Conservation (phyloP, 1,284 basidiomycete genomes). For the Malassezia sympodialis region DNA sequence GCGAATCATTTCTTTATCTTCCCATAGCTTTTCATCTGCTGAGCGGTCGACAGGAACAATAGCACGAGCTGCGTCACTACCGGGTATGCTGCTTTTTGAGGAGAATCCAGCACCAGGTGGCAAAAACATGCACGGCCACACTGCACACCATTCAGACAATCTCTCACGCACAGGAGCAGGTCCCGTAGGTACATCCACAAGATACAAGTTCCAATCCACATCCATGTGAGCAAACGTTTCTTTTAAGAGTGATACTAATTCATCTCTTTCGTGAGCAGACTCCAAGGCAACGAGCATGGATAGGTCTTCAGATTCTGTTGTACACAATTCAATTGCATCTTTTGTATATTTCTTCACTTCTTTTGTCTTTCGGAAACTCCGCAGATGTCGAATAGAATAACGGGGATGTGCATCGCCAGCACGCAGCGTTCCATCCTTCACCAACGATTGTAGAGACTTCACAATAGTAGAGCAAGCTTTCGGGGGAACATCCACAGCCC, state of each 20-base stretch:
- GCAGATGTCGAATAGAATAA: slow-evolving; percentile 26
- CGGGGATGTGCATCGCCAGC: slow-evolving; percentile 24
- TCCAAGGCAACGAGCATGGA: slow-evolving; percentile 23
- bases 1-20: background rate
- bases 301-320: background rate
- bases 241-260: slow-evolving; percentile 18
- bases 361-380: slow-evolving; percentile 25
- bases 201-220: slow-evolving; percentile 38
- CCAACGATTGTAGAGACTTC: slow-evolving; percentile 15
- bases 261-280: slow-evolving; percentile 10
- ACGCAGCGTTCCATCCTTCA: slow-evolving; percentile 16
- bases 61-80: slow-evolving; percentile 15
- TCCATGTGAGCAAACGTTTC: background rate
- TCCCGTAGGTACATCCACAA: slow-evolving; percentile 59
- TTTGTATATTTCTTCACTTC: slow-evolving; percentile 4
- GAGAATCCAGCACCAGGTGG: slow-evolving; percentile 20
- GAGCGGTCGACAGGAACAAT: slow-evolving; percentile 24
- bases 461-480: slow-evolving; percentile 20
- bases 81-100: slow-evolving; percentile 7
- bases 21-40: slow-evolving; percentile 22
- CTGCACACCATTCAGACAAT: slow-evolving; percentile 51
- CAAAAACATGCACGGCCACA: slow-evolving; percentile 40
- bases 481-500: slow-evolving; percentile 69
- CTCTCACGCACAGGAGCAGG: slow-evolving; percentile 64
- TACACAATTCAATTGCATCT: background rate